Evolutionary conservation across 2,329 filamentous ascomycete species (phyloP).

Genomic region (Tolypocladium ovalisporum): DNA sequence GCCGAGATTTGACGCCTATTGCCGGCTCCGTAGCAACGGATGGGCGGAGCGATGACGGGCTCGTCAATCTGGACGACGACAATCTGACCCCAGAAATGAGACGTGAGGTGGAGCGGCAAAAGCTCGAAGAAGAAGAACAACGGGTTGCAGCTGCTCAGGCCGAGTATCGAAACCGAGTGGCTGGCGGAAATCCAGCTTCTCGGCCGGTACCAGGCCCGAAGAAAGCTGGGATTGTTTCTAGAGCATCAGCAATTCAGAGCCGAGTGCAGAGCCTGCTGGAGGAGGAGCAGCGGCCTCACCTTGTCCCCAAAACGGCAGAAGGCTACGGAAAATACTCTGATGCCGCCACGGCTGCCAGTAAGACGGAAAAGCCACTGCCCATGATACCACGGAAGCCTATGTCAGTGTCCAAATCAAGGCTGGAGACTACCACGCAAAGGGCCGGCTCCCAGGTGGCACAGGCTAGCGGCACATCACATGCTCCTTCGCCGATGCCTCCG

Average conservation of each 20-base stretch:
- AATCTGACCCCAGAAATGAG: conserved; percentile 78
- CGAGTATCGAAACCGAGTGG: conserved; percentile 71
- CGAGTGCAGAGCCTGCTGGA: conserved; percentile 77
- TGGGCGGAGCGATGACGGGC: conserved; percentile 50
- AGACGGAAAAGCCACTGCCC: conserved; percentile 27
- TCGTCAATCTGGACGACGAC: conserved; percentile 49
- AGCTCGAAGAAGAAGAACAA: conserved; percentile 77
- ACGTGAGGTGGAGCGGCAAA: conserved; percentile 74
- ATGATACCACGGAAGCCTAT: conserved; percentile 42
- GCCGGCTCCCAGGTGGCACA: conserved; percentile 5
- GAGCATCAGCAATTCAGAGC: conserved; percentile 80
- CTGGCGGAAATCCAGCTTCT: conserved; percentile 30
- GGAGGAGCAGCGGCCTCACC: conserved; percentile 55
- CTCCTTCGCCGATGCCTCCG: conserved; percentile 12
- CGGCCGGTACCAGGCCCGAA: conserved; percentile 35
- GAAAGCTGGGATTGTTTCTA: conserved; percentile 46
- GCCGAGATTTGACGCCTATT: conserved; percentile 54
- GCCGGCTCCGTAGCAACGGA: conserved; percentile 62
- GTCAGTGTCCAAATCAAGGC: conserved; percentile 18
- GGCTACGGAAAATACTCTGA: conserved; percentile 86
- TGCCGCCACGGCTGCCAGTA: conserved; percentile 24
- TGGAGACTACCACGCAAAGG: conserved; percentile 14
- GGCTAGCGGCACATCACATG: conserved; percentile 7
- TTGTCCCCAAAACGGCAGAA: conserved; percentile 61
- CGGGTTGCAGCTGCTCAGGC: conserved; percentile 81